These are phyloP conservation scores for Neurospora sublineolata DNA, from an alignment of 495 filamentous ascomycete genomes.

Conservation along the genomic window DNA sequence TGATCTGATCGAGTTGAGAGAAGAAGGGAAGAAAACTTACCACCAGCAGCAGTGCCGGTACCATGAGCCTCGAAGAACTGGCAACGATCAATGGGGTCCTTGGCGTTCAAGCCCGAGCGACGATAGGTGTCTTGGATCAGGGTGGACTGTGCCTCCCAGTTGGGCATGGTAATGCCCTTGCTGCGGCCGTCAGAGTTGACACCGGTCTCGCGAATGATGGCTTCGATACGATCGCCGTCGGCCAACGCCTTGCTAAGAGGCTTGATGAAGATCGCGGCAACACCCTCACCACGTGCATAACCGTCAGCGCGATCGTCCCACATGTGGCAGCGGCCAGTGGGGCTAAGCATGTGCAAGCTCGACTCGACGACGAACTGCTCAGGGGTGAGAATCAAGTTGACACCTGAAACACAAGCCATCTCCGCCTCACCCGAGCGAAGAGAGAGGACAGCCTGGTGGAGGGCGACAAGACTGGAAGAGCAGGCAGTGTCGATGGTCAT, in stretches of 20 bases:
- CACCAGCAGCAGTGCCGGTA: conserved; percentile 47
- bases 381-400: conserved; percentile 25
- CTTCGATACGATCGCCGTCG: conserved; percentile 46
- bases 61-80: conserved; percentile 36
- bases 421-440: conserved; percentile 38
- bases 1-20: background rate
- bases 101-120: conserved; percentile 23
- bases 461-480: conserved; percentile 41
- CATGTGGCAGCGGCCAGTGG: conserved; percentile 26
- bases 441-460: conserved; percentile 39
- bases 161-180: conserved; percentile 47
- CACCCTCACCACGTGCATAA: conserved; percentile 53
- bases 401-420: conserved; percentile 37
- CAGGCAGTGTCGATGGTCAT: conserved; percentile 55
- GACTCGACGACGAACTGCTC: conserved; percentile 25
- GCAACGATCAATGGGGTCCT: conserved; percentile 25
- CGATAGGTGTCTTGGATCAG: conserved; percentile 44
- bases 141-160: conserved; percentile 38
- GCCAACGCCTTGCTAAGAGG: conserved; percentile 41
- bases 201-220: conserved; percentile 47
- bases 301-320: conserved; percentile 49
- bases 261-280: conserved; percentile 47
- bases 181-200: conserved; percentile 48
- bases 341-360: conserved; percentile 26
- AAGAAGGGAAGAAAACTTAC: conserved; percentile 7